Evolutionary conservation across 345 rosid genomes (phyloP).

Genomic region (Hibiscus trionum): DNA sequence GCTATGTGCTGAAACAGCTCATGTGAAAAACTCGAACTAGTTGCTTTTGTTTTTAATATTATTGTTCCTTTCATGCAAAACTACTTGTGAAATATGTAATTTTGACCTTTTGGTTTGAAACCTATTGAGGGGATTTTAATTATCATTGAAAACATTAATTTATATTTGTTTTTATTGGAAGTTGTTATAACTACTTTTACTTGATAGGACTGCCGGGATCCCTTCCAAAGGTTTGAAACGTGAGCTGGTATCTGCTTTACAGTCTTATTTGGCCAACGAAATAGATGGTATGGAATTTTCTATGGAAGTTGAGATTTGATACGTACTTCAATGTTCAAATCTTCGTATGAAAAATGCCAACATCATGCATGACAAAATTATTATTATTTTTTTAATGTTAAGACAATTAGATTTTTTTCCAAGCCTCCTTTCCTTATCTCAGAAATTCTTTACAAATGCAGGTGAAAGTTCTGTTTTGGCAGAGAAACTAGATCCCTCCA

Average conservation of each 20-base stretch:
- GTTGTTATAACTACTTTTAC: constrained; percentile 14
- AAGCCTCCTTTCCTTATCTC: constrained; percentile 3
- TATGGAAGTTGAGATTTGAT: background rate
- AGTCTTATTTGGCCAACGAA: constrained; percentile 36
- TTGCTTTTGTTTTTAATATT: background rate
- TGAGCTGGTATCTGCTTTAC: constrained; percentile 67
- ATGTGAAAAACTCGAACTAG: background rate
- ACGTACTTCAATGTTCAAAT: background rate
- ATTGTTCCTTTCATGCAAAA: background rate
- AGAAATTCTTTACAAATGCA: constrained; percentile 19
- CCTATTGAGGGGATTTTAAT: background rate
- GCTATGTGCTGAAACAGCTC: background rate
- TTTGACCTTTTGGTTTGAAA: background rate
- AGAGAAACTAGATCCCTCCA: constrained; percentile 21
- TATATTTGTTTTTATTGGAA: background rate
- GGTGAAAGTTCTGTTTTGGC: constrained; percentile 35
- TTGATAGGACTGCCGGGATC: constrained; percentile 57
- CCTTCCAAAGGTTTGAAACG: constrained; percentile 66
- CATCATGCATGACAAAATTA: background rate
- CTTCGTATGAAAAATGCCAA: background rate
- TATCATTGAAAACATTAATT: background rate
- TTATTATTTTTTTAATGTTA: background rate
- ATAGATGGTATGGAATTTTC: constrained; percentile 34
- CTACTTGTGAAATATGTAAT: background rate
- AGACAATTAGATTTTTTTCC: background rate